Base-by-base conservation (phyloP, 2,329 filamentous ascomycete species). In the Cladophialophora yegresii region DNA sequence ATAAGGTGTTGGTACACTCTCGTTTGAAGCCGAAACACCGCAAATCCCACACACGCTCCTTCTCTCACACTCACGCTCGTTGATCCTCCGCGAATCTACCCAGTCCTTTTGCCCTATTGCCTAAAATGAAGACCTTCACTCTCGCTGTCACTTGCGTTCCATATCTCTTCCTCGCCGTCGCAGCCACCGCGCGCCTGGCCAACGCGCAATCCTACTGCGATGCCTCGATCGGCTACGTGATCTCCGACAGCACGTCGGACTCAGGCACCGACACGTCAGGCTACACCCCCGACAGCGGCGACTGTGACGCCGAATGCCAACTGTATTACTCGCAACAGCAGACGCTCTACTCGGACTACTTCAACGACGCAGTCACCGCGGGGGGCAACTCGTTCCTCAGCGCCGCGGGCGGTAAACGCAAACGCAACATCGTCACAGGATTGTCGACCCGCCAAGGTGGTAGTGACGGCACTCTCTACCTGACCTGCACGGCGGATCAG, bases 231-330 rank as follows among this genome's bases (percentile, higher is more conserved):
- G 47, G 47, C 47, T 50, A 26, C 47, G 20, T 28, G 3, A 26
- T 50, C 47, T 26, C 47, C 12, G 47, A 50, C 47, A 20, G 3
- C 22, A 28, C 47, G 1, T 50, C 47, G 4, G 12, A 49, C 45
- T 28, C 47, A 26, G 20, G 20, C 20, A 22, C 22, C 9, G 47
- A 50, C 36, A 43, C 36, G 36, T 16, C 13, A 5, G 6, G 13
- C 2, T 43, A 43, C 16, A 16, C n/a, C 12, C 47, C 47, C 0
- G 47, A 50, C 47, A 26, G 47, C 47, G 47, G 47, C 47, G 47
- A 12, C 47, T 50, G 47, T 22, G 47, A 50, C 23, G 47, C 47
- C 20, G 47, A 50, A 26, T 50, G 47, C 23, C 47, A 50, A 50
- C 22, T 50, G 20, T 50, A 50, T 20, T 50, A 50, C 47, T 26